These are phyloP conservation scores for Candida parachauliodes DNA, from an alignment of 805 yeast species.

Conservation along the genomic window DNA sequence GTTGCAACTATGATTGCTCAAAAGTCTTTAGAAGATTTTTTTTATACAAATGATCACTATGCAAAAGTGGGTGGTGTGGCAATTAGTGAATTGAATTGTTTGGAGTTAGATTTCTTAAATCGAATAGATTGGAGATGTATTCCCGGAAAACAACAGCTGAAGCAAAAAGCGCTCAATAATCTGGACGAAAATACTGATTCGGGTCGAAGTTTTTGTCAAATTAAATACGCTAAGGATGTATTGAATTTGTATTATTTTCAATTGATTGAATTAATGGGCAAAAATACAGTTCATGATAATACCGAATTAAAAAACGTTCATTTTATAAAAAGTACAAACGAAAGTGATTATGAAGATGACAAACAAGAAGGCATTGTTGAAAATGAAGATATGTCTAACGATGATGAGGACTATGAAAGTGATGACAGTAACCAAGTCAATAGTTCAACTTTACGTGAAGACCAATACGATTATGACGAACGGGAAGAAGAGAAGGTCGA, in stretches of 20 bases:
- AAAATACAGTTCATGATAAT: slow-evolving; percentile 14
- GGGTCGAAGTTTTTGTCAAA: slow-evolving; percentile 15
- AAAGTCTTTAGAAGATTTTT: slow-evolving; percentile 88
- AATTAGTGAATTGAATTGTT: slow-evolving; percentile 72
- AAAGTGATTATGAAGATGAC: slow-evolving; percentile 7
- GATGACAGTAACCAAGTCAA: slow-evolving; percentile 1
- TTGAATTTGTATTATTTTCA: slow-evolving; percentile 38
- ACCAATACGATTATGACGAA: background rate
- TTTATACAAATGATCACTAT: slow-evolving; percentile 89
- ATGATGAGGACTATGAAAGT: slow-evolving; percentile 3
- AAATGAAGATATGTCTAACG: slow-evolving; percentile 7
- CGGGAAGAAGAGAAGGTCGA: slow-evolving; percentile 8
- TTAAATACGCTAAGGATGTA: slow-evolving; percentile 34
- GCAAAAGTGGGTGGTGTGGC: slow-evolving; percentile 96
- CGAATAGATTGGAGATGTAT: slow-evolving; percentile 66
- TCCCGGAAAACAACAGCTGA: slow-evolving; percentile 29
- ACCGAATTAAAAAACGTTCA: slow-evolving; percentile 3
- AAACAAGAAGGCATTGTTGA: slow-evolving; percentile 8
- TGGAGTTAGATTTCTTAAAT: slow-evolving; percentile 82
- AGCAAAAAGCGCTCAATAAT: background rate
- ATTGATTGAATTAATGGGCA: slow-evolving; percentile 40
- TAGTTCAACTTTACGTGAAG: slow-evolving; percentile 4
- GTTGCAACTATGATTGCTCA: slow-evolving; percentile 90
- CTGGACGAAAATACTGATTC: slow-evolving; percentile 5
- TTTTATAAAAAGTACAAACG: slow-evolving; percentile 6